phyloP scores from a whole-genome alignment of 2,329 filamentous ascomycete species.

The Verticillium longisporum region DNA sequence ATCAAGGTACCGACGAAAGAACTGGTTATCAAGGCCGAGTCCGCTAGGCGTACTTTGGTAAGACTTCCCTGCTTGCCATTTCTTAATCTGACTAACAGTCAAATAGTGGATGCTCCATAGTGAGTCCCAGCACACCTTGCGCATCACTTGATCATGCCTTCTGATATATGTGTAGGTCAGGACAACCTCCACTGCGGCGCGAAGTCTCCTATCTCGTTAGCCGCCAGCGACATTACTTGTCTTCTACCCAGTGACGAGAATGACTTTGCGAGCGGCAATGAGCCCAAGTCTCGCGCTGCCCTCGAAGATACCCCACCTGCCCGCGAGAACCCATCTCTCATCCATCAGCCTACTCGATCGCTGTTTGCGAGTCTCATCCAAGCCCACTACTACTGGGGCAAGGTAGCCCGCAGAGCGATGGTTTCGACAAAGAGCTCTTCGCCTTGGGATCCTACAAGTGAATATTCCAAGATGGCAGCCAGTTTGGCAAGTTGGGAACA shows the following conservation, averaged over 20 bases:
- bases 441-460: constrained; percentile 40
- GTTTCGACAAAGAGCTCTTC: constrained; percentile 32
- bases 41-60: constrained; percentile 49
- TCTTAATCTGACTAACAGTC: constrained; percentile 1
- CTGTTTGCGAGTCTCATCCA: constrained; percentile 51
- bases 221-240: constrained; percentile 46
- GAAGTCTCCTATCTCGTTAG: constrained; percentile 41
- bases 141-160: neutral
- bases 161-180: constrained; percentile 27
- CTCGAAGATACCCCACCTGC: constrained; percentile 47
- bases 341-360: constrained; percentile 36
- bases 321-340: constrained; percentile 34
- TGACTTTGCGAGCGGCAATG: constrained; percentile 40
- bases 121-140: constrained; percentile 13
- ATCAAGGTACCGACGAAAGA: constrained; percentile 34
- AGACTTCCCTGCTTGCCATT: constrained; percentile 13
- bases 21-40: constrained; percentile 42
- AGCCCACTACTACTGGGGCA: constrained; percentile 47
- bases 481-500: constrained; percentile 41
- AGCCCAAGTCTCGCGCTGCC: constrained; percentile 43
- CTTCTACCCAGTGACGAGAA: constrained; percentile 46
- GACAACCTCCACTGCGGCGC: constrained; percentile 50
- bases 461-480: constrained; percentile 36
- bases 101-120: constrained; percentile 51
- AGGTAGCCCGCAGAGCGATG: constrained; percentile 40